Percentiles rank a stretch among this genome's conserved stretches.
phyloP scores from a whole-genome alignment of 1,139 yeast species.

The Zygosaccharomyces sapae region DNA sequence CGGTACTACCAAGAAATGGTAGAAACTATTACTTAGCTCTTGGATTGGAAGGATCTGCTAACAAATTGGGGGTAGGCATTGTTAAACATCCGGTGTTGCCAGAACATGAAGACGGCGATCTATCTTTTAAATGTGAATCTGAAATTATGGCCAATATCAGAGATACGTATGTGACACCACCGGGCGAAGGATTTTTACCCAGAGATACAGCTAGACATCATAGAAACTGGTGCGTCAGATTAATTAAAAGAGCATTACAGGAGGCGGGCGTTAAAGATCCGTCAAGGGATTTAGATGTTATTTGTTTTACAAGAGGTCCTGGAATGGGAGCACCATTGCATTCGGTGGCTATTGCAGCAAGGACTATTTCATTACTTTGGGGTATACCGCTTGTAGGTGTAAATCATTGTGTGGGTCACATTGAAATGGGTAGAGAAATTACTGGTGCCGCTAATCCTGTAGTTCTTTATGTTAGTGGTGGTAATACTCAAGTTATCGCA shows the following conservation, averaged over 20 bases:
- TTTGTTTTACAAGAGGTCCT: constrained; percentile 96
- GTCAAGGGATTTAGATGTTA: constrained; percentile 67
- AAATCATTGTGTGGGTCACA: constrained; percentile 95
- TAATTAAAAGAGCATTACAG: constrained; percentile 60
- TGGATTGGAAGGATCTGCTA: constrained; percentile 96
- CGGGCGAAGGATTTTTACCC: constrained; percentile 97
- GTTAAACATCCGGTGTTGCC: constrained; percentile 62
- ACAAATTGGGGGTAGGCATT: constrained; percentile 90
- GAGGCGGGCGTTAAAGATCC: constrained; percentile 52
- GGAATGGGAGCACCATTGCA: constrained; percentile 99
- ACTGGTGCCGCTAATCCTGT: constrained; percentile 95
- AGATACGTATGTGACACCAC: constrained; percentile 93
- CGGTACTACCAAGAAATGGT: constrained; percentile 36
- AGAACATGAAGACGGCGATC: constrained; percentile 42
- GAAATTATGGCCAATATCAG: constrained; percentile 79
- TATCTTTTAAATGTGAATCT: constrained; percentile 43
- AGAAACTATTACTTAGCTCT: constrained; percentile 61
- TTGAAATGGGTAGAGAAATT: constrained; percentile 98
- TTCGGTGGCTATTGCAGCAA: constrained; percentile 86
- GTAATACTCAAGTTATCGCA: constrained; percentile 97
- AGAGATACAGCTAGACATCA: constrained; percentile 96
- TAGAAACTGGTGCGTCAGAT: constrained; percentile 84
- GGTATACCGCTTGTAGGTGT: constrained; percentile 85
- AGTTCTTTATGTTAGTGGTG: constrained; percentile 94
- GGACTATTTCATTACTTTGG: constrained; percentile 82